phyloP scores from a whole-genome alignment of 192 early-diverging fungal species.

The Spizellomyces punctatus region DNA sequence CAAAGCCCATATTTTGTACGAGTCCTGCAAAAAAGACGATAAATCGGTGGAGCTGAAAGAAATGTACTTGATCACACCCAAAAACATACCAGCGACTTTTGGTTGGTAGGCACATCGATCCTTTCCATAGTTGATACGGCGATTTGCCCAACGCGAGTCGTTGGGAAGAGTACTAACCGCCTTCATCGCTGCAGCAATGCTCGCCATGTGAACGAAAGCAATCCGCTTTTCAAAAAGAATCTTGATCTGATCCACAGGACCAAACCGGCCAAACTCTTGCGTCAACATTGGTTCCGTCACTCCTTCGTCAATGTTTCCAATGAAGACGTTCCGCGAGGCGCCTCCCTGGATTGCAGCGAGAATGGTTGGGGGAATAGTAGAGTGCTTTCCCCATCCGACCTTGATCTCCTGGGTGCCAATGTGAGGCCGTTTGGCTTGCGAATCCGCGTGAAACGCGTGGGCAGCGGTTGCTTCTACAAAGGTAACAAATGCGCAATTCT shows the following conservation, averaged over 20 bases:
- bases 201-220: slow-evolving; percentile 83
- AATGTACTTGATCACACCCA: too few relatives aligned
- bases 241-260: slow-evolving; percentile 72
- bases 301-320: slow-evolving; percentile 72
- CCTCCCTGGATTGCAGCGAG: slow-evolving; percentile 66
- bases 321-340: slow-evolving; percentile 80
- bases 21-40: not conserved
- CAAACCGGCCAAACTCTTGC: slow-evolving; percentile 70
- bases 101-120: slow-evolving; percentile 71
- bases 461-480: slow-evolving; percentile 75
- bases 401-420: slow-evolving; percentile 66
- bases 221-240: slow-evolving; percentile 74
- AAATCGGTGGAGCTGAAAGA: too few relatives aligned
- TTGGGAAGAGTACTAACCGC: slow-evolving; percentile 66
- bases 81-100: slow-evolving; percentile 2
- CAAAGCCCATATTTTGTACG: slow-evolving; percentile 17
- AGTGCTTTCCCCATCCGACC: slow-evolving; percentile 77
- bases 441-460: slow-evolving; percentile 60
- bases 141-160: slow-evolving; percentile 57
- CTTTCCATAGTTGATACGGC: slow-evolving; percentile 78
- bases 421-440: slow-evolving; percentile 47
- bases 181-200: slow-evolving; percentile 69
- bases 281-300: slow-evolving; percentile 52
- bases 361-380: slow-evolving; percentile 51
- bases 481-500: slow-evolving; percentile 80